A percentile compares a stretch with the other conserved stretches of the same genome.
Evolutionary conservation across 768 basidiomycete genomes (phyloP).

Genomic region (Tulasnella sp.): DNA sequence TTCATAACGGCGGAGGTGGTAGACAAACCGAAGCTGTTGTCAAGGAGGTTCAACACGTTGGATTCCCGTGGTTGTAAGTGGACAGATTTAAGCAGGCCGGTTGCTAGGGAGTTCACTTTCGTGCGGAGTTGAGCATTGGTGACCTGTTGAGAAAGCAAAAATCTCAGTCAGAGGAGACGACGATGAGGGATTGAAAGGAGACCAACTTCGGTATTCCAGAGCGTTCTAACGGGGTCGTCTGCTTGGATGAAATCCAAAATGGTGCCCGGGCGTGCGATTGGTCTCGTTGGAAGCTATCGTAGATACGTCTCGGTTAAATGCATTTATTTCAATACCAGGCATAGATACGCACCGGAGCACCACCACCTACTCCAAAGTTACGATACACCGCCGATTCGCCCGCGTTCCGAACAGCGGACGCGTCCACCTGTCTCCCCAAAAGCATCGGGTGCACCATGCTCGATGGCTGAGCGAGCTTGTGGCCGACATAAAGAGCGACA

Average conservation of each 20-base stretch:
- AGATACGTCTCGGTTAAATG: background rate
- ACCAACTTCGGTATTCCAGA: constrained; percentile 68
- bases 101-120: constrained; percentile 59
- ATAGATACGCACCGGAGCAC: constrained; percentile 30
- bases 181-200: background rate
- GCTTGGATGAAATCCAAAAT: constrained; percentile 58
- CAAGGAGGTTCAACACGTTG: constrained; percentile 61
- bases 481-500: constrained; percentile 38
- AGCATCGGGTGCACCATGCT: constrained; percentile 83
- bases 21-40: constrained; percentile 60
- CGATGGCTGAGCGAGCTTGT: constrained; percentile 11
- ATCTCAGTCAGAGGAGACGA: background rate
- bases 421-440: constrained; percentile 85
- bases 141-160: constrained; percentile 35
- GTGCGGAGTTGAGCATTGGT: constrained; percentile 59
- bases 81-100: constrained; percentile 50
- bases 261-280: constrained; percentile 57
- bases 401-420: constrained; percentile 65
- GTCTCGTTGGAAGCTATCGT: constrained; percentile 68
- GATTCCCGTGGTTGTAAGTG: constrained; percentile 47
- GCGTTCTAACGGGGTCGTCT: constrained; percentile 51
- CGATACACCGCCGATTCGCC: constrained; percentile 81
- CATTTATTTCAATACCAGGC: background rate
- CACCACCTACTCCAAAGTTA: constrained; percentile 73
- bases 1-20: background rate